Conservation (phyloP, 2,329 filamentous ascomycete species). For the Fusarium buharicum region DNA sequence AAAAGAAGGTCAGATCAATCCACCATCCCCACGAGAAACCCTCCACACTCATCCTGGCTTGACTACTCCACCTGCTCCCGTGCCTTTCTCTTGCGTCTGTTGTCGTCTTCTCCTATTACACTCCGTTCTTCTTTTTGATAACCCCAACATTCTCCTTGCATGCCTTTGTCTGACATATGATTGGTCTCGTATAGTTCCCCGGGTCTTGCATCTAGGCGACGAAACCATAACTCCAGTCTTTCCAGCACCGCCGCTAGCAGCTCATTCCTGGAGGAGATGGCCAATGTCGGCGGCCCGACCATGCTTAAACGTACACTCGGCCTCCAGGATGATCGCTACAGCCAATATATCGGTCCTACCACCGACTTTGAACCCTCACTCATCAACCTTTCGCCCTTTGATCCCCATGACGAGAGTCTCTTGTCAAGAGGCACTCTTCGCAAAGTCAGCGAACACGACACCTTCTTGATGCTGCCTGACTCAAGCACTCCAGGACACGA, state of each 20-base stretch:
- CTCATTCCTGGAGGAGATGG: constrained; percentile 75
- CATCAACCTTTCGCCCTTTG: constrained; percentile 82
- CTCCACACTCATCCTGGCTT: constrained; percentile 36
- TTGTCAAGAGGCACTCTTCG: constrained; percentile 75
- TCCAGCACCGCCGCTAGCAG: constrained; percentile 71
- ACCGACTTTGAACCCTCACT: constrained; percentile 87
- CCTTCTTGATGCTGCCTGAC: constrained; percentile 83
- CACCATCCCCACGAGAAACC: constrained; percentile 21
- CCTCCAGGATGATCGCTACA: constrained; percentile 80
- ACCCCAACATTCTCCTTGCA: constrained; percentile 37
- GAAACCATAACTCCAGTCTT: constrained; percentile 66
- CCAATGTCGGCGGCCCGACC: constrained; percentile 73
- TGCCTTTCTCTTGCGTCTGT: constrained; percentile 37
- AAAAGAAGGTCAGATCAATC: constrained; percentile 73
- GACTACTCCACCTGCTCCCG: constrained; percentile 29
- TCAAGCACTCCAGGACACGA: constrained; percentile 76
- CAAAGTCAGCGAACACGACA: constrained; percentile 80
- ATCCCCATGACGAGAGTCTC: constrained; percentile 82
- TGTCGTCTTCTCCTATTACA: constrained; percentile 31
- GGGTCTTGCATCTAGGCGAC: constrained; percentile 61
- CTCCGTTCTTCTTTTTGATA: constrained; percentile 33
- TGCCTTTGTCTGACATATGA: constrained; percentile 58
- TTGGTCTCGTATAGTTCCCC: constrained; percentile 65
- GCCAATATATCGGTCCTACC: constrained; percentile 84
- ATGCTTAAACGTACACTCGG: constrained; percentile 77